Evolutionary conservation across 2,329 filamentous ascomycete genomes (phyloP).

Genomic region (Fusarium euwallaceae): DNA sequence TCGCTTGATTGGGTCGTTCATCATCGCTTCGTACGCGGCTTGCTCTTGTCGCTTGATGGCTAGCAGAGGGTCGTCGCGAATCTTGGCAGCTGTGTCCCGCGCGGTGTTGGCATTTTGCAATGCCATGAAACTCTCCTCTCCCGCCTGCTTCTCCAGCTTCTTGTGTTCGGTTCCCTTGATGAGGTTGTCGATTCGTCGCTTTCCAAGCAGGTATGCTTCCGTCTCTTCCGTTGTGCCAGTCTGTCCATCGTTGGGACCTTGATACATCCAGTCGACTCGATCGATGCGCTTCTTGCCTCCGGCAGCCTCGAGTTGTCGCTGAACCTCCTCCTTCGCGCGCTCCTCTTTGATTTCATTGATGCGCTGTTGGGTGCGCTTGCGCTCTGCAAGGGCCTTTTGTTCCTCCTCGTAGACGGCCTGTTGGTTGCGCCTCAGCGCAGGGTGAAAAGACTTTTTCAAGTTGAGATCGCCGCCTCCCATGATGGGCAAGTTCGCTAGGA

Average conservation of each 20-base stretch:
- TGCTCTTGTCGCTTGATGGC: conserved; percentile 95
- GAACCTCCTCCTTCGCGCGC: conserved; percentile 90
- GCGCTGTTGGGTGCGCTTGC: conserved; percentile 92
- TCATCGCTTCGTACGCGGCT: conserved; percentile 82
- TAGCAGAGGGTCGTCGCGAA: conserved; percentile 90
- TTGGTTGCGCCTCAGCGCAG: conserved; percentile 90
- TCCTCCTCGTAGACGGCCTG: conserved; percentile 91
- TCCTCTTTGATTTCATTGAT: conserved; percentile 96
- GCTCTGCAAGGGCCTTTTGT: conserved; percentile 91
- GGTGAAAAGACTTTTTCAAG: conserved; percentile 95
- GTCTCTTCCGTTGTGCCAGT: conserved; percentile 87
- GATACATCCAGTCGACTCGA: conserved; percentile 98
- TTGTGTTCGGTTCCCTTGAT: conserved; percentile 85
- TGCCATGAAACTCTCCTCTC: conserved; percentile 71
- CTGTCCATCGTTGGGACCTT: conserved; percentile 83
- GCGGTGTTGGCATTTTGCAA: conserved; percentile 78
- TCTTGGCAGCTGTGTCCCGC: conserved; percentile 86
- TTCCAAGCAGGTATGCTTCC: conserved; percentile 93
- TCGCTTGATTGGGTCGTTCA: conserved; percentile 79
- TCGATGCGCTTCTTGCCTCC: conserved; percentile 85
- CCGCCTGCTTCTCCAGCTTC: conserved; percentile 81
- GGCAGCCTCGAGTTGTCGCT: conserved; percentile 88
- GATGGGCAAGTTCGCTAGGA: conserved; percentile 52
- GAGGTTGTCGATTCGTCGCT: conserved; percentile 86
- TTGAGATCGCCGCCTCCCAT: conserved; percentile 98